Evolutionary conservation across 805 yeast species (phyloP), one percentile per base, ranked within the genome.

Genomic region (Sugiyamaella qingdaonensis): DNA sequence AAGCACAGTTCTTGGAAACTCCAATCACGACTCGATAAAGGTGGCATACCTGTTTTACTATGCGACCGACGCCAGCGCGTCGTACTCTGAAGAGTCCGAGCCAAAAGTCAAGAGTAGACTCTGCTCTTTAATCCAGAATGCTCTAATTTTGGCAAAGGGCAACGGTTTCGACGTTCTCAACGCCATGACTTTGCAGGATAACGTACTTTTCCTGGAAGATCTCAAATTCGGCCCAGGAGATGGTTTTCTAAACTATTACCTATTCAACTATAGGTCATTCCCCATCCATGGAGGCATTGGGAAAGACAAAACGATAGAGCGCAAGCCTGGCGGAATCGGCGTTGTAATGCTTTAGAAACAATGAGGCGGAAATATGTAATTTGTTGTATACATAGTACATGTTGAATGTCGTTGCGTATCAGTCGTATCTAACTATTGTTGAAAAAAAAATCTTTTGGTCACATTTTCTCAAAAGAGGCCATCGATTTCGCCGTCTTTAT

Each of bases 161-260:
- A 70, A 75, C 47, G 78, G 78, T 24, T 88, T 87, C 62, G 99
- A 94, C 67, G 98, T 94, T 2, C 88, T 92, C 78, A 94, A 94
- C 67, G 96, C 97, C 9, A 75, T 94, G 57, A 82, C 97, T 0
- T 77, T 90, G 10, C 96, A 90, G 72, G 99, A 94, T 66, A 94
- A 94, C 68, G 77, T 89, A 13, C 72, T 86, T 55, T 89, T 94
- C 72, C 74, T 94, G 59, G 85, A 88, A 24, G 83, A 86, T 37
- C 77, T 87, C 70, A 88, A 88, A 67, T 94, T 94, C 68, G 96
- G 97, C 33, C 80, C 82, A 47, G 99, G 99, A 43, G 98, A 92
- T 68, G 99, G 99, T 0, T 79, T 80, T 64, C 77, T 94, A 65
- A 87, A 94, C 70, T 94, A 86, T 70, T 94, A 94, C 67, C 73